Evolutionary conservation across 805 yeast species (phyloP), one percentile per base, ranked within the genome.

Genomic region (Candida awuae): DNA sequence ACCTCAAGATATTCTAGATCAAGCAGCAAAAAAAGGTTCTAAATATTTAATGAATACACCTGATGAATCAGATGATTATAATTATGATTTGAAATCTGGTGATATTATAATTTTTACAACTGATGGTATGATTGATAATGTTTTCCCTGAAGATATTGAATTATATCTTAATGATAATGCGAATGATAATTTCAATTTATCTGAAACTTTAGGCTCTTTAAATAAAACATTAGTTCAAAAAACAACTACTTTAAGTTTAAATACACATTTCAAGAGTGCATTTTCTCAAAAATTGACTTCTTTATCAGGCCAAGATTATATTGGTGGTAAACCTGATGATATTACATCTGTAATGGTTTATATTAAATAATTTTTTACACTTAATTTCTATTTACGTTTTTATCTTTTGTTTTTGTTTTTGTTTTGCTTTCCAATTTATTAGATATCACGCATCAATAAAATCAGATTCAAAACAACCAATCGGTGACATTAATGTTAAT

Each of bases 321-420:
- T 76, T 42, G 97, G 98, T 25, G 98, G 98, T 12, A 90, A 90
- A 63, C 94, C 87, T 33, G 98, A 90, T 62, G 98, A 90, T 60
- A 82, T 92, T 28, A 86, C 97, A 1, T 75, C 82, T 14, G 81
- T 88, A 2, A 69, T 84, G 52, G 77, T 86, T 32, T 71, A 75
- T 52, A 86, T 84, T 23, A 65, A 52, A 32, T 58, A 42, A 43
- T 29, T 29, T 12, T 17, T 26, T 30, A 27, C n/a, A 15, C 3
- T 19, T 27, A n/a, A 9, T 6, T 26, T 26, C 16, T 34, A 14
- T 19, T 34, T 3, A 8, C 17, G 4, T 26, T 16, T 34, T 26
- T 27, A 26, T 34, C 17, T 12, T 6, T 30, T 18, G 4, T 19
- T 12, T 19, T 19, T 30, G 13, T 12, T 18, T 8, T 16, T 16